Evolutionary conservation across 2,329 filamentous ascomycete species (phyloP).

Genomic region (Penicillium sp.): DNA sequence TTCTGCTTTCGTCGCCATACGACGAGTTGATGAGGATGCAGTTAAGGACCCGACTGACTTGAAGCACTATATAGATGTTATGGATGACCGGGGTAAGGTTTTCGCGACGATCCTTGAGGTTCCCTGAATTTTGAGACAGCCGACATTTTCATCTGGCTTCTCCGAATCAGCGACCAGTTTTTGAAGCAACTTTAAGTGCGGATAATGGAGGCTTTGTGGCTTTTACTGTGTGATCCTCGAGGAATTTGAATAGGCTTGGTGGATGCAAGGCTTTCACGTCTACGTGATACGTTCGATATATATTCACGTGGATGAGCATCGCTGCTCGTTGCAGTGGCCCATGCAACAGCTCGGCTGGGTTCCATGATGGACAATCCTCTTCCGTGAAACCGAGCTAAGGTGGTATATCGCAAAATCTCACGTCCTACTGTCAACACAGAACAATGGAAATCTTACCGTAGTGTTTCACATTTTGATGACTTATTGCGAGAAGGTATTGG

Average conservation of each 20-base stretch:
- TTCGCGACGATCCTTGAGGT: conserved; percentile 14
- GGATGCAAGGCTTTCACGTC: conserved; percentile 30
- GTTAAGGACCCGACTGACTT: conserved; percentile 12
- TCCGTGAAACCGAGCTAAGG: neutral
- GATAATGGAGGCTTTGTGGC: conserved; percentile 23
- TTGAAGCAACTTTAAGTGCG: conserved; percentile 19
- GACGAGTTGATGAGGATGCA: conserved; percentile 7
- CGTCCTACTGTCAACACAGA: neutral
- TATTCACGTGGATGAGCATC: conserved; percentile 24
- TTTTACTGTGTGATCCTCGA: conserved; percentile 29
- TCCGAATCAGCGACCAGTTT: conserved; percentile 25
- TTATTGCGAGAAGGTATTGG: neutral
- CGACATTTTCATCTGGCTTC: conserved; percentile 21
- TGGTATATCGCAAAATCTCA: neutral
- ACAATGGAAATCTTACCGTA: neutral
- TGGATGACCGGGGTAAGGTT: conserved; percentile 14
- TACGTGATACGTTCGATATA: conserved; percentile 27
- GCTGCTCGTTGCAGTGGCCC: conserved; percentile 30
- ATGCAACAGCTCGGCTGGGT: conserved; percentile 24
- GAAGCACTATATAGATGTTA: conserved; percentile 9
- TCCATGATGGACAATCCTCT: neutral
- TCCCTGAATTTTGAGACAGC: conserved; percentile 15
- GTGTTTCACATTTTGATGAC: neutral
- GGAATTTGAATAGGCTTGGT: conserved; percentile 32
- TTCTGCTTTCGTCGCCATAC: conserved; percentile 8